Conservation (phyloP, 163 green algal genomes). For the Chloromonas sp. region DNA sequence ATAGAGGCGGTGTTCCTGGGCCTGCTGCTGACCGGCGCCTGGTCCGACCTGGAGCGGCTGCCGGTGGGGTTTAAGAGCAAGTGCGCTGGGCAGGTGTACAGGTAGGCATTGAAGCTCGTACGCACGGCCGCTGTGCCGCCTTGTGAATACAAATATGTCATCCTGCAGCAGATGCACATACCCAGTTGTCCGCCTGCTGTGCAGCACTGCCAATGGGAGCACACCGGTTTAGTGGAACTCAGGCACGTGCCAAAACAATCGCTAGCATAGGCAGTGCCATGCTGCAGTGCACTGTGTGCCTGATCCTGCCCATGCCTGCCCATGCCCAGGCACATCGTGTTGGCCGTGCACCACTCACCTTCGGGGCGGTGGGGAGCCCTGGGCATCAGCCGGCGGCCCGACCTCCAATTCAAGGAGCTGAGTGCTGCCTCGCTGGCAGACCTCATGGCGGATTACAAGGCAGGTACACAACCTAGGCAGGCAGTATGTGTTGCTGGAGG, state of each 20-base stretch:
- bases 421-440: conserved; percentile 30
- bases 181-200: background rate
- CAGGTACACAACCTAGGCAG: too few relatives aligned
- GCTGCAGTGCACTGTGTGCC: too few relatives aligned
- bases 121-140: background rate
- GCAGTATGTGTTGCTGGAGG: too few relatives aligned
- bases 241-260: too few relatives aligned
- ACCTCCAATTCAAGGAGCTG: conserved; percentile 53
- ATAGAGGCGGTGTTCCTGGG: conserved; percentile 44
- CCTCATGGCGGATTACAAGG: conserved; percentile 22
- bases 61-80: conserved; percentile 35
- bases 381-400: conserved; percentile 39
- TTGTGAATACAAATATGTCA: conserved; percentile 2
- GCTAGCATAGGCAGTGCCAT: too few relatives aligned
- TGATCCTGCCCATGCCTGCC: too few relatives aligned
- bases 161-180: background rate
- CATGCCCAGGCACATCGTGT: conserved; percentile 49
- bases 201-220: too few relatives aligned
- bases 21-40: conserved; percentile 23
- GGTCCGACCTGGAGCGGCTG: conserved; percentile 25
- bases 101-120: background rate
- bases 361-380: conserved; percentile 46
- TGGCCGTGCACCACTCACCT: conserved; percentile 37
- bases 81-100: conserved; percentile 26
- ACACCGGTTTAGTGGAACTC: too few relatives aligned